These are phyloP conservation scores for Leccinum rimulosum DNA, from an alignment of 768 basidiomycete species.

Conservation along the genomic window DNA sequence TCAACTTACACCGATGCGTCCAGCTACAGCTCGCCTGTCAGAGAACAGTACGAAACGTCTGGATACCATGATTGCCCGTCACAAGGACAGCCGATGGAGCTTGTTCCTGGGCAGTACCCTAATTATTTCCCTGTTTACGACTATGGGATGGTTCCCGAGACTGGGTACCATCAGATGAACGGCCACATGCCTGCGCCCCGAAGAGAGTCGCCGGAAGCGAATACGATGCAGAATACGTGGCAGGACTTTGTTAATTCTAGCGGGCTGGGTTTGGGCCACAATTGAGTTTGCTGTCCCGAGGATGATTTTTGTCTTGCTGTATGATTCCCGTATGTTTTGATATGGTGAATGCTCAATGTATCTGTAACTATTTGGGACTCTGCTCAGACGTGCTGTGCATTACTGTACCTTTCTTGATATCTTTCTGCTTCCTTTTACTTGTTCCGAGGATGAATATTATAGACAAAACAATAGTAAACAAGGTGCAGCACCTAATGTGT, in stretches of 20 bases:
- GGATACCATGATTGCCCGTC: slow-evolving; percentile 20
- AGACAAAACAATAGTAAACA: slow-evolving; percentile 27
- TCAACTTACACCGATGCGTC: slow-evolving; percentile 25
- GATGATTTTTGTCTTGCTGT: slow-evolving; percentile 5
- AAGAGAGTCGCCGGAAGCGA: slow-evolving; percentile 52
- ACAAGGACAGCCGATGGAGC: slow-evolving; percentile 32
- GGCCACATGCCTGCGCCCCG: slow-evolving; percentile 35
- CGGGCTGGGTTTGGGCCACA: slow-evolving; percentile 19
- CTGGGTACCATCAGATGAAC: slow-evolving; percentile 38
- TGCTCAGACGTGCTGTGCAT: slow-evolving; percentile 1
- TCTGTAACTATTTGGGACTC: slow-evolving; percentile 20
- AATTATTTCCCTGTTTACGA: slow-evolving; percentile 78
- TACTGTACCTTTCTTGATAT: slow-evolving; percentile 14
- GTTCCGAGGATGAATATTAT: neutral
- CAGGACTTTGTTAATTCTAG: slow-evolving; percentile 53
- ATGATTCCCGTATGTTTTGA: slow-evolving; percentile 11
- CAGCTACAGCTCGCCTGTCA: slow-evolving; percentile 24
- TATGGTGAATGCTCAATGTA: slow-evolving; percentile 9
- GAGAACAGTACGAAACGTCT: slow-evolving; percentile 24
- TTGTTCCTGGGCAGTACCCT: slow-evolving; percentile 45
- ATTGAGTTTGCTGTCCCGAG: slow-evolving; percentile 1
- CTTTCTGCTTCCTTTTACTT: neutral
- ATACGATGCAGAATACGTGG: slow-evolving; percentile 60
- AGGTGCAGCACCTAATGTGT: slow-evolving; percentile 1
- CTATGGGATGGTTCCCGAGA: slow-evolving; percentile 44